Evolutionary conservation across 2,329 filamentous ascomycete genomes (phyloP).

Genomic region (Scytalidium lignicola): DNA sequence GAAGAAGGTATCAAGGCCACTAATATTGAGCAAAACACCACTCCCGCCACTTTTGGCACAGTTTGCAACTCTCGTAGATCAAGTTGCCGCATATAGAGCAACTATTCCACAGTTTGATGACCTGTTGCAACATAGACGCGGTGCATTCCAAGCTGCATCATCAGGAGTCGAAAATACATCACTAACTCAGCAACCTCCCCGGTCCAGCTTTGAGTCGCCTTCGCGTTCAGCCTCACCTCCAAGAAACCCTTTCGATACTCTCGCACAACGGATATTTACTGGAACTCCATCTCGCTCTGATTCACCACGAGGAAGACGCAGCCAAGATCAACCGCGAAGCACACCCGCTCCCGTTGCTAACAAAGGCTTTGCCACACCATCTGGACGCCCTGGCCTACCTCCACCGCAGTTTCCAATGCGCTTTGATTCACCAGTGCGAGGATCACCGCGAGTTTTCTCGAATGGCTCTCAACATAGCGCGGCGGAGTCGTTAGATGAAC

Average conservation of each 20-base stretch:
- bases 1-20: slow-evolving; percentile 46
- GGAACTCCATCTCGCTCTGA: slow-evolving; percentile 24
- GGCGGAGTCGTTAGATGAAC: slow-evolving; percentile 3
- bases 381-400: slow-evolving; percentile 12
- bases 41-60: slow-evolving; percentile 51
- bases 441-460: slow-evolving; percentile 21
- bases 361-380: slow-evolving; percentile 20
- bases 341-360: slow-evolving; percentile 14
- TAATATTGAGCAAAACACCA: slow-evolving; percentile 46
- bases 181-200: slow-evolving; percentile 31
- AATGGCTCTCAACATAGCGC: slow-evolving; percentile 16
- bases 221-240: slow-evolving; percentile 46
- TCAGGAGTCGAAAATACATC: slow-evolving; percentile 27
- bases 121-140: slow-evolving; percentile 59
- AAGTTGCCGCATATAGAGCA: slow-evolving; percentile 56
- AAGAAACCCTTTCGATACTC: slow-evolving; percentile 52
- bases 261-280: slow-evolving; percentile 55
- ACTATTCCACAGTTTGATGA: slow-evolving; percentile 69
- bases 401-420: slow-evolving; percentile 20
- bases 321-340: slow-evolving; percentile 17
- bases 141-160: slow-evolving; percentile 57
- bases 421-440: slow-evolving; percentile 15
- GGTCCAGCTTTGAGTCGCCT: slow-evolving; percentile 37
- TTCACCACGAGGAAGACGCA: slow-evolving; percentile 25
- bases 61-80: slow-evolving; percentile 55